Base-by-base conservation (phyloP, 768 basidiomycete species). In the Candolleomyces efflorescens region DNA sequence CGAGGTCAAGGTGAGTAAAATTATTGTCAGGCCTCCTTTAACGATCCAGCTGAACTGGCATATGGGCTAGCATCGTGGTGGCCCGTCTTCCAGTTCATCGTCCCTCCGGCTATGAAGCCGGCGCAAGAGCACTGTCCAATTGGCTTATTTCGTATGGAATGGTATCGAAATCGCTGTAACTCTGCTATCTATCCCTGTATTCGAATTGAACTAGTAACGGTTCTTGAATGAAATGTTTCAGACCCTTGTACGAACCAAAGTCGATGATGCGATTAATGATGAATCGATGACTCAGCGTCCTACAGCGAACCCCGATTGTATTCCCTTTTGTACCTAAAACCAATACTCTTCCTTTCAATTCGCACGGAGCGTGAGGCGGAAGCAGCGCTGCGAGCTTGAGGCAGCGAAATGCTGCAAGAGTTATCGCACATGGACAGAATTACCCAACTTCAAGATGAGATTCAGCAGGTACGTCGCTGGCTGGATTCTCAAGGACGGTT, bases 351-450 rank as follows among this genome's bases (percentile, higher is more conserved):
- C 5, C 46, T 47, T 23, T 23, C 18, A 3, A n/a, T 47, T 47
- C 12, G 6, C 22, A 20, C 15, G 12, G 46, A 47, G 24, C 46
- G 46, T 22, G 20, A 20, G 32, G 23, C 23, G n/a, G 23, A 50
- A 50, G 24, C 49, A 26, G 10, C 49, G 49, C 49, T 50, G 17
- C 27, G 49, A 50, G 46, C 58, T 17, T 53, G 20, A 32, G 26
- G 74, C 84, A 83, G 84, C 82, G 89, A 76, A 77, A 92, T 92
- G 90, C 90, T 92, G 82, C 86, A 90, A 81, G 90, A 92, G 84
- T 75, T 92, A 71, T 84, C 90, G 71, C 86, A 91, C 78, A 94
- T 94, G 94, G 93, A 95, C 80, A 87, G 92, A 74, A 90, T 95
- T 71, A 94, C 94, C 10, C 94, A 95, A 71, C 85, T 95, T 55